Evolutionary conservation across 202 grass and related monocot species (phyloP).

Genomic region (Miscanthus sacchariflorus): DNA sequence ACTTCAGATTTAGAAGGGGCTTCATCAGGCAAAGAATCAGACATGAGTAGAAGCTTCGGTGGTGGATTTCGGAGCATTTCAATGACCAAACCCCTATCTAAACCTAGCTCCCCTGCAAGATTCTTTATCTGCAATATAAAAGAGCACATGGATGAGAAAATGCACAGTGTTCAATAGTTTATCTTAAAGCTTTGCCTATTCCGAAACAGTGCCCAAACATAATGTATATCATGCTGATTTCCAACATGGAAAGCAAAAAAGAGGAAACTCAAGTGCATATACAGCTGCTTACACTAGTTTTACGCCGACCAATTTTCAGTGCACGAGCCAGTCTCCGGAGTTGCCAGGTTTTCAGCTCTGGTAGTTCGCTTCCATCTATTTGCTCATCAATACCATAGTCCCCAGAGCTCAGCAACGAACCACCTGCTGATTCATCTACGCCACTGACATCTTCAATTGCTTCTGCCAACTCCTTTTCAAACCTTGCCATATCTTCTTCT

Average conservation of each 20-base stretch:
- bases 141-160: slow-evolving; percentile 37
- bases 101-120: slow-evolving; percentile 80
- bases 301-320: slow-evolving; percentile 79
- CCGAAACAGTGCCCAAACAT: not conserved
- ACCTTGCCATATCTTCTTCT: slow-evolving; percentile 82
- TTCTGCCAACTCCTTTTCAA: slow-evolving; percentile 80
- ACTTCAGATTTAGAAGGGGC: slow-evolving; percentile 57
- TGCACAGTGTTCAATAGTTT: not conserved
- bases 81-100: slow-evolving; percentile 84
- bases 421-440: slow-evolving; percentile 46
- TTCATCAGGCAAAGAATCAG: slow-evolving; percentile 90
- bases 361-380: slow-evolving; percentile 27
- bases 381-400: slow-evolving; percentile 41
- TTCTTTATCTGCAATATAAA: slow-evolving; percentile 78
- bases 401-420: not conserved
- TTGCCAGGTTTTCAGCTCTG: slow-evolving; percentile 88
- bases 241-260: not conserved
- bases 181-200: slow-evolving; percentile 6
- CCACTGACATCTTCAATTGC: slow-evolving; percentile 61
- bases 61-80: slow-evolving; percentile 93
- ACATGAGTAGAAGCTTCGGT: slow-evolving; percentile 86
- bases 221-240: slow-evolving; percentile 21
- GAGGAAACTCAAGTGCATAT: slow-evolving; percentile 8
- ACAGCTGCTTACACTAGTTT: slow-evolving; percentile 75
- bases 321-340: slow-evolving; percentile 77